phyloP scores from a whole-genome alignment of 306 rosid genomes.

The Vigna trinervia region DNA sequence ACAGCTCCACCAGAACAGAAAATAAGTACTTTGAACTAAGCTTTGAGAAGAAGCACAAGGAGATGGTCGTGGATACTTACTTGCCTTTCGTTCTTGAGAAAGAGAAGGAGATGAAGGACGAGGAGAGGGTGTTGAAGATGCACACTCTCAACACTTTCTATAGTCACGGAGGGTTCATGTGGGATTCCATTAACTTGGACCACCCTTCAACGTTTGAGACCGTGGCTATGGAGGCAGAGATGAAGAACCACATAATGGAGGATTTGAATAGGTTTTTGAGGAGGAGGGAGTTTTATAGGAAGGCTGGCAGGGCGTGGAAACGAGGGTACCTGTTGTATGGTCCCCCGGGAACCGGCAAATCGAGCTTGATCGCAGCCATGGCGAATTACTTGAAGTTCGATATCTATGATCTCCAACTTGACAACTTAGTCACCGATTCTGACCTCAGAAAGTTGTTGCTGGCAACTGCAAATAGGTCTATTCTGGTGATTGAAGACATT shows the following conservation, averaged over 20 bases:
- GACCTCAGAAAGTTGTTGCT: conserved; percentile 67
- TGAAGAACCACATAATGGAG: conserved; percentile 50
- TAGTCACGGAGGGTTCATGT: conserved; percentile 40
- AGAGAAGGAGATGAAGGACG: conserved; percentile 46
- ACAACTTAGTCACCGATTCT: conserved; percentile 55
- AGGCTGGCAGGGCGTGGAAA: conserved; percentile 61
- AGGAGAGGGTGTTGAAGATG: conserved; percentile 61
- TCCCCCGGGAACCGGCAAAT: conserved; percentile 83
- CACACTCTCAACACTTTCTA: conserved; percentile 48
- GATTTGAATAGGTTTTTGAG: conserved; percentile 64
- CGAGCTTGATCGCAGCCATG: conserved; percentile 80
- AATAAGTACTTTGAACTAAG: conserved; percentile 58
- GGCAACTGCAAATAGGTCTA: conserved; percentile 50
- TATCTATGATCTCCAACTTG: conserved; percentile 70
- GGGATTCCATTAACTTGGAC: conserved; percentile 70
- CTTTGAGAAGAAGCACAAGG: conserved; percentile 58
- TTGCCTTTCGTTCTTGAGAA: conserved; percentile 54
- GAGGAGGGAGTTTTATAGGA: conserved; percentile 72
- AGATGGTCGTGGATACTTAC: conserved; percentile 42
- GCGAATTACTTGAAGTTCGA: conserved; percentile 77
- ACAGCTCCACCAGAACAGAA: conserved; percentile 40
- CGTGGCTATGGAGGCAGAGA: conserved; percentile 62
- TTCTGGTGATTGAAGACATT: background rate
- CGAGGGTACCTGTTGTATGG: conserved; percentile 53
- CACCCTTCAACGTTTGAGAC: conserved; percentile 78